phyloP scores from a whole-genome alignment of 1,284 basidiomycete genomes.

The Heterobasidion irregulare region DNA sequence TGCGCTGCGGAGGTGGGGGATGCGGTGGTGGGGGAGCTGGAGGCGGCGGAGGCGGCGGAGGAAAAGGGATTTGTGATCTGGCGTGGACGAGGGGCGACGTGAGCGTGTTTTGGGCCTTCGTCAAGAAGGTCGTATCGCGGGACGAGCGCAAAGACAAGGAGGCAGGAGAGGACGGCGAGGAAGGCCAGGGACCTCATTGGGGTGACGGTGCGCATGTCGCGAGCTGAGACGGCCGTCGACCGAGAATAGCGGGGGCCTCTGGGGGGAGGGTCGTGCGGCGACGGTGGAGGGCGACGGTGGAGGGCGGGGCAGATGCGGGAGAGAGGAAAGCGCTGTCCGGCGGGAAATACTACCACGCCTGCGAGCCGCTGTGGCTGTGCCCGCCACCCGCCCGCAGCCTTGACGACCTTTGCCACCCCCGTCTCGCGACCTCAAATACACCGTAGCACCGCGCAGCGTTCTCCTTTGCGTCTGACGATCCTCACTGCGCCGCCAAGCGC shows the following conservation, averaged over 20 bases:
- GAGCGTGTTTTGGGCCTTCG: constrained; percentile 1
- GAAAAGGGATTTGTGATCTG: background rate
- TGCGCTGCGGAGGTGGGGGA: constrained; percentile 11
- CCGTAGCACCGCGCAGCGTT: too few species aligned
- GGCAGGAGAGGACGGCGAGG: constrained; percentile 18
- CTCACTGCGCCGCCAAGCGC: too few species aligned
- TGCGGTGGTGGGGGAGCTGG: constrained; percentile 9
- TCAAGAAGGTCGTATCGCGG: constrained; percentile 17
- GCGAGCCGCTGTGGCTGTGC: too few species aligned
- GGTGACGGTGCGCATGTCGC: constrained; percentile 2
- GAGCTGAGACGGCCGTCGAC: background rate
- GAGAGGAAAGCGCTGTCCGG: too few species aligned
- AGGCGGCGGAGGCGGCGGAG: background rate
- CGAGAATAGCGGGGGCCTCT: background rate
- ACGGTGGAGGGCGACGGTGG: background rate
- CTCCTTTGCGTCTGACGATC: too few species aligned
- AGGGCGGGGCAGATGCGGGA: too few species aligned
- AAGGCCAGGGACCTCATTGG: constrained; percentile 20
- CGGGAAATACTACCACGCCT: too few species aligned
- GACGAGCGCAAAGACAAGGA: constrained; percentile 20
- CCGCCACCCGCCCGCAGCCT: too few species aligned
- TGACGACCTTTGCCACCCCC: too few species aligned
- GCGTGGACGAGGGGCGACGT: constrained; percentile 1
- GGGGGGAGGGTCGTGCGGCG: background rate
- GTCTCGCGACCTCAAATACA: too few species aligned